Base-by-base conservation (phyloP, 2,329 filamentous ascomycete species). In the Escovopsis weberi region DNA sequence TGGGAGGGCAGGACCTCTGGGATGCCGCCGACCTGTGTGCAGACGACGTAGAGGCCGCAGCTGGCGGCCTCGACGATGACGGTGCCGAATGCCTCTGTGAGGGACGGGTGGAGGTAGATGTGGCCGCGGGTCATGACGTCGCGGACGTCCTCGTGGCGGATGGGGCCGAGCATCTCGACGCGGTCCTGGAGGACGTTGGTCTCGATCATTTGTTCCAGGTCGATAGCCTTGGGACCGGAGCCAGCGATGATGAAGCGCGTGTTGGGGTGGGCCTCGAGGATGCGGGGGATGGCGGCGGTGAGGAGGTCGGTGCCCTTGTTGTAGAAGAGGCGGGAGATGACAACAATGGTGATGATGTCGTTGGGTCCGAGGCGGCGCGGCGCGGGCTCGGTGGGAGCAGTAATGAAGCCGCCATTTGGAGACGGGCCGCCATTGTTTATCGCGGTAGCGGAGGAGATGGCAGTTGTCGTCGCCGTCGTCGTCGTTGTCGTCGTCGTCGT, bases 301-400 rank as follows among this genome's bases (percentile, higher is more conserved):
- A 98, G 74, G 0, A 98, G 75, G 59, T 98, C 93, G 1, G 86
- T 96, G 46, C 91, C 91, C 60, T 98, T 98, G 64, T 98, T 98
- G 64, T 96, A 96, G 63, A 96, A 98, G 1, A 98, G 77, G 18
- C 91, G 85, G 8, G 88, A 95, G 48, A 98, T 94, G 18, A 98
- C 89, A 2, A 98, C 86, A 45, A 98, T 95, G 7, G 87, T 95
- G 54, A 98, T 89, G 10, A 79, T 82, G 53, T 95, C 89, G 49
- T 85, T 73, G 0, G 87, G 85, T 0, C 84, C 83, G 3, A 94
- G 72, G 6, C 77, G 78, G 42, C 80, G 79, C 4, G 78, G 76
- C 28, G 7, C 11, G 11, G 28, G 28, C 8, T 9, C 11, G 28
- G 28, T 32, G 28, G 28, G 8, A 7, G 28, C 8, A 32, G 28